Evolutionary conservation across 345 rosid species (phyloP).

Genomic region (Viola odorata): DNA sequence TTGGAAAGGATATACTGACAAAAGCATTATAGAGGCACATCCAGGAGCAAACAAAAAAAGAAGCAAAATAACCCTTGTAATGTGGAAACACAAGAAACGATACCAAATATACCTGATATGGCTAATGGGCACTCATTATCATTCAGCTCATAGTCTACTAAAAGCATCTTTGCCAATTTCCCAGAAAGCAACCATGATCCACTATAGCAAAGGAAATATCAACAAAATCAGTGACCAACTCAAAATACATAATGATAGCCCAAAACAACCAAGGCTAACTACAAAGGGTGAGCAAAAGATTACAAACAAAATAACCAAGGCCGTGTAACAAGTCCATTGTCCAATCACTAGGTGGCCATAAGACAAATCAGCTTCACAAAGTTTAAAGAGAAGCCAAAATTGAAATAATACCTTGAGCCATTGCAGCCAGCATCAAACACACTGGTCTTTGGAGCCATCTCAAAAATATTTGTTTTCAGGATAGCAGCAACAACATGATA

Average conservation of each 20-base stretch:
- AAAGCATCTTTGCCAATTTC: constrained; percentile 74
- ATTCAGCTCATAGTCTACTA: constrained; percentile 74
- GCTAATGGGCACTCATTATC: constrained; percentile 54
- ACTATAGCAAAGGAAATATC: constrained; percentile 23
- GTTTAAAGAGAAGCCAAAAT: too few relatives aligned
- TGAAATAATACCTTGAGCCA: constrained; percentile 46
- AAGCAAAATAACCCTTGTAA: constrained; percentile 8
- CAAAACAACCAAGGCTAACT: too few relatives aligned
- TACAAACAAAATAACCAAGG: neutral
- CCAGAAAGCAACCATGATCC: constrained; percentile 87
- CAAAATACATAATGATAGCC: too few relatives aligned
- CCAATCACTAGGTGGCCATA: too few relatives aligned
- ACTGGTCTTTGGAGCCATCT: constrained; percentile 45
- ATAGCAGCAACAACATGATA: constrained; percentile 54
- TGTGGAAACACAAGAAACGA: constrained; percentile 6
- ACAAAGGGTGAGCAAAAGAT: too few relatives aligned
- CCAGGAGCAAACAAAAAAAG: neutral
- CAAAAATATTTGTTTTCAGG: constrained; percentile 60
- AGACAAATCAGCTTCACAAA: too few relatives aligned
- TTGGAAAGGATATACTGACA: neutral
- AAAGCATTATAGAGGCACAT: neutral
- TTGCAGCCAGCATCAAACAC: constrained; percentile 36
- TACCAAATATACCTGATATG: constrained; percentile 57
- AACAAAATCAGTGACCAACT: neutral
- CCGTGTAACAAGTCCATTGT: neutral